Conservation (phyloP, 2,329 filamentous ascomycete genomes). For the Arthrobotrys conoides region DNA sequence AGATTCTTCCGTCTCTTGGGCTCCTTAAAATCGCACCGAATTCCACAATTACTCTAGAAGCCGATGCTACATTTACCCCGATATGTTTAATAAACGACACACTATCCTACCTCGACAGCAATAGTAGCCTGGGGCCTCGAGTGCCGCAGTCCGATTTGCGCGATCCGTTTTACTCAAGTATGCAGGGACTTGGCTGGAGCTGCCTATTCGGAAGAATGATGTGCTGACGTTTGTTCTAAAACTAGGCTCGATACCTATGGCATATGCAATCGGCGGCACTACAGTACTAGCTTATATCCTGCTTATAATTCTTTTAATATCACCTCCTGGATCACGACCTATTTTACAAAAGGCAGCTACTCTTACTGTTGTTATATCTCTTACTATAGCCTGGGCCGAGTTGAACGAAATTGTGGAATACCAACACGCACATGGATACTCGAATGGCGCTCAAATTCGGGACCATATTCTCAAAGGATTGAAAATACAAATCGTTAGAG, state of each 20-base stretch:
- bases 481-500: constrained; percentile 88
- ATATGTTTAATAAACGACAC: constrained; percentile 70
- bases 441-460: constrained; percentile 83
- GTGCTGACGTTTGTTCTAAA: constrained; percentile 13
- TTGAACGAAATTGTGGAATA: constrained; percentile 86
- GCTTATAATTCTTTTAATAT: constrained; percentile 93
- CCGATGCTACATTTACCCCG: constrained; percentile 74
- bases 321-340: constrained; percentile 91
- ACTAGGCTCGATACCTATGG: constrained; percentile 81
- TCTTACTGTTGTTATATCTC: constrained; percentile 81
- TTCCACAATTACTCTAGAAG: constrained; percentile 74
- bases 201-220: constrained; percentile 12
- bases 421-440: constrained; percentile 84
- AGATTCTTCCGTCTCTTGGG: constrained; percentile 68
- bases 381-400: constrained; percentile 93
- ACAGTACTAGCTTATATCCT: constrained; percentile 93
- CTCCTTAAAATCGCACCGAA: constrained; percentile 71
- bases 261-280: constrained; percentile 90
- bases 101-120: constrained; percentile 67
- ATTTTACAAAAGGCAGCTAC: constrained; percentile 91
- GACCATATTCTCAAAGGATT: constrained; percentile 84
- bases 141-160: constrained; percentile 76
- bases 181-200: constrained; percentile 7
- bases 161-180: constrained; percentile 91
- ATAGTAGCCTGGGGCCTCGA: constrained; percentile 65